A percentile compares a stretch with the other conserved stretches of the same genome.
Conservation (phyloP, 352 stramenopile genomes). For the Globisporangium solare region DNA sequence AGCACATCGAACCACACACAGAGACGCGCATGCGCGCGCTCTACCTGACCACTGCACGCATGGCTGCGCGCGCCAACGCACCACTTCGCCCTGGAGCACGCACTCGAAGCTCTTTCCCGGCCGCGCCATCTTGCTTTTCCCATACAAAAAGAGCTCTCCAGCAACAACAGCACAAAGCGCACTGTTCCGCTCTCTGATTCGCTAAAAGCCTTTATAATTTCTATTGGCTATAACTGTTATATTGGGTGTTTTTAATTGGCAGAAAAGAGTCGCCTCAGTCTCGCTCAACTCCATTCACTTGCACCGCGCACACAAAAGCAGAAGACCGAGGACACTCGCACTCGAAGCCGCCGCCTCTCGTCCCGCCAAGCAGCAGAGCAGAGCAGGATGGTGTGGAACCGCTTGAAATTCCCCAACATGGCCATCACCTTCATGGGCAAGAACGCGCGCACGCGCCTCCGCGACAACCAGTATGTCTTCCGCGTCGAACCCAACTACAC, state of each 20-base stretch:
- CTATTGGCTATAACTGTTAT: conserved; percentile 19
- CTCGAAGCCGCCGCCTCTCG: too few species aligned
- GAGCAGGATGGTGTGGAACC: conserved; percentile 74
- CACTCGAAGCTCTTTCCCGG: conserved; percentile 80
- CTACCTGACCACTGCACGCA: neutral
- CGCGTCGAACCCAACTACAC: conserved; percentile 94
- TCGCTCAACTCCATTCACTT: conserved; percentile 16
- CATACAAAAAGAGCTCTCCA: neutral
- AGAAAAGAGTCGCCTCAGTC: conserved; percentile 11
- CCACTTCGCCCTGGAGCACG: conserved; percentile 78
- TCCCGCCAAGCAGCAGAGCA: conserved; percentile 8
- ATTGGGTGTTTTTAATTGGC: conserved; percentile 10
- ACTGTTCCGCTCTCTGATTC: conserved; percentile 16
- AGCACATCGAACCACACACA: neutral
- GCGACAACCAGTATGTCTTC: conserved; percentile 89
- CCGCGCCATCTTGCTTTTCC: conserved; percentile 44
- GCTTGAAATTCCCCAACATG: conserved; percentile 86
- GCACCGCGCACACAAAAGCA: conserved; percentile 10
- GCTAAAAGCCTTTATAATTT: conserved; percentile 17
- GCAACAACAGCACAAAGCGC: neutral
- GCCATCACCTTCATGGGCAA: conserved; percentile 84
- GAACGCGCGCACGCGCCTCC: conserved; percentile 68
- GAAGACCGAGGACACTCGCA: conserved; percentile 7
- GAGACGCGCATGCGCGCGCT: neutral
- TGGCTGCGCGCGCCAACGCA: conserved; percentile 18